These are phyloP conservation scores for Monilinia polystroma DNA, from an alignment of 2,329 filamentous ascomycete species.

Conservation along the genomic window DNA sequence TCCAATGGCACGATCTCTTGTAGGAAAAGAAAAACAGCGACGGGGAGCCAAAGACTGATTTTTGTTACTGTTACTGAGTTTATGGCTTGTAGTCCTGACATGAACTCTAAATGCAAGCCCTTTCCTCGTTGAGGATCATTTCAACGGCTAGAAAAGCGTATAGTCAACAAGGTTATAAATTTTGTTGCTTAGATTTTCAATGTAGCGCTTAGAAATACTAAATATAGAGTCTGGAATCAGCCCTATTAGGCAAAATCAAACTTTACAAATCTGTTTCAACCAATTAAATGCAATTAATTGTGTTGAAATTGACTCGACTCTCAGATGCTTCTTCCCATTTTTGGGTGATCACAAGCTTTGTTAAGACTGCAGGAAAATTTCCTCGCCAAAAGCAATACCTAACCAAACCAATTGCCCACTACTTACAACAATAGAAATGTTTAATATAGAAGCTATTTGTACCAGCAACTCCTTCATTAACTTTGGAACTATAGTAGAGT, in stretches of 20 bases:
- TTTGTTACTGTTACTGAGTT: not conserved
- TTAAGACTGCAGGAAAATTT: not conserved
- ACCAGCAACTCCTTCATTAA: too few relatives aligned
- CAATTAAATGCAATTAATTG: not conserved
- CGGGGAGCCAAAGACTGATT: slow-evolving; percentile 18
- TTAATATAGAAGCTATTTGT: too few relatives aligned
- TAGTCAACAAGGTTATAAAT: not conserved
- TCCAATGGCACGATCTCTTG: slow-evolving; percentile 62
- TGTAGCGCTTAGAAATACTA: too few relatives aligned
- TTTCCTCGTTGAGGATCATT: too few relatives aligned
- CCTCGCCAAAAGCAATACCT: not conserved
- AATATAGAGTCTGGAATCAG: not conserved
- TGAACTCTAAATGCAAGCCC: not conserved
- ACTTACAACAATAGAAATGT: too few relatives aligned
- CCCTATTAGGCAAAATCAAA: not conserved
- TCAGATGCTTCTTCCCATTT: not conserved
- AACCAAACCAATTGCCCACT: too few relatives aligned
- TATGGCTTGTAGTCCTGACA: not conserved
- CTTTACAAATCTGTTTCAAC: not conserved
- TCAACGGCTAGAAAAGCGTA: not conserved
- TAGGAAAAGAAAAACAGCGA: slow-evolving; percentile 59
- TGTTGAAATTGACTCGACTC: too few relatives aligned
- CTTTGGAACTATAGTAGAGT: too few relatives aligned
- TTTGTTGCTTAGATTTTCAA: not conserved
- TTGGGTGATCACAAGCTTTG: not conserved